These are phyloP conservation scores for Chlamydomonas incerta DNA, from an alignment of 139 green algal genomes.

Conservation along the genomic window DNA sequence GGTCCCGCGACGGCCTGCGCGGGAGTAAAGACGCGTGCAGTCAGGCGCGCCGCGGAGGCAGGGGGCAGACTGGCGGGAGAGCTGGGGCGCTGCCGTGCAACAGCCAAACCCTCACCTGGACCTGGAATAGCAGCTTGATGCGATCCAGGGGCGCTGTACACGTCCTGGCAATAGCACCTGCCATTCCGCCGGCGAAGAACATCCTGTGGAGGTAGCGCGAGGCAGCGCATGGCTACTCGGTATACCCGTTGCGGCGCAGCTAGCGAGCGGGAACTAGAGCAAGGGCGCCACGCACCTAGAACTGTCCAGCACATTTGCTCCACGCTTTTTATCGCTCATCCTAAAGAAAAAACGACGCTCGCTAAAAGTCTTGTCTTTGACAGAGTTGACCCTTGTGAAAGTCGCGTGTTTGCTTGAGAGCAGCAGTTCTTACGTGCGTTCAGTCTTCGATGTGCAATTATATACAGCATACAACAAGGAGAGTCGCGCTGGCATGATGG, in stretches of 20 bases:
- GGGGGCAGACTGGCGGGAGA: not conserved
- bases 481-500: too few relatives aligned
- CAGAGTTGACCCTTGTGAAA: too few relatives aligned
- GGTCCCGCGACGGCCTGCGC: conserved; percentile 53
- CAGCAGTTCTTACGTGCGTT: too few relatives aligned
- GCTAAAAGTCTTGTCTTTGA: too few relatives aligned
- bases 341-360: too few relatives aligned
- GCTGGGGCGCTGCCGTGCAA: too few relatives aligned
- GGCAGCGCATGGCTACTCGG: not conserved
- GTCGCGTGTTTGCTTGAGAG: too few relatives aligned
- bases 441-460: too few relatives aligned
- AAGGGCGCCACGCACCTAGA: not conserved
- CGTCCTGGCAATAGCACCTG: conserved; percentile 54
- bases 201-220: conserved; percentile 48
- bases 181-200: conserved; percentile 59
- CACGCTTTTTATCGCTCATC: not conserved
- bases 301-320: conserved; percentile 2
- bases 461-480: too few relatives aligned
- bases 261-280: not conserved
- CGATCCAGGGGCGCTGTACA: conserved; percentile 64
- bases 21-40: not conserved
- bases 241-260: not conserved
- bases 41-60: not conserved
- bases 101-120: conserved; percentile 67
- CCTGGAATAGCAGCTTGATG: conserved; percentile 98